These are phyloP conservation scores for Urochloa ruziziensis DNA, from an alignment of 176 grass and related monocot genomes.

Conservation along the genomic window DNA sequence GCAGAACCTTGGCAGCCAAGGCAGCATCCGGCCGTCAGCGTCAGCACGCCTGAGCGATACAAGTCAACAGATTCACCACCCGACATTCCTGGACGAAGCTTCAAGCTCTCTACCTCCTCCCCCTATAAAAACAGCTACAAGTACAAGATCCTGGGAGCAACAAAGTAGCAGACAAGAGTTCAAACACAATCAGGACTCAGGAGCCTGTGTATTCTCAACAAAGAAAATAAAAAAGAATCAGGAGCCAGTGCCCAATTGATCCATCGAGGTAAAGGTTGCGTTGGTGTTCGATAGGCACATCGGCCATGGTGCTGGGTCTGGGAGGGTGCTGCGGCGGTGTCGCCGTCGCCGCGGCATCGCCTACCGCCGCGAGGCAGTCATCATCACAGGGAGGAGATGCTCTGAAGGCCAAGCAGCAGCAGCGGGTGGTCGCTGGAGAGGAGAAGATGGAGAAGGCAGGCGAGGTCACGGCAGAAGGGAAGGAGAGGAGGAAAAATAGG, in stretches of 20 bases:
- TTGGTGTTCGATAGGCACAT: not conserved
- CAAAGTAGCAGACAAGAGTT: not conserved
- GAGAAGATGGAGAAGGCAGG: not conserved
- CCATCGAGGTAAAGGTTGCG: not conserved
- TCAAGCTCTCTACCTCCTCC: not conserved
- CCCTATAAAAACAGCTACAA: not conserved
- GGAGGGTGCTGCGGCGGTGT: not conserved
- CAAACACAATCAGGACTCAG: not conserved
- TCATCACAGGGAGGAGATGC: not conserved
- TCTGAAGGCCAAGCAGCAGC: not conserved
- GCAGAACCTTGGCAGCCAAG: not conserved
- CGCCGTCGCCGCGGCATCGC: not conserved
- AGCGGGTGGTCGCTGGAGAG: not conserved
- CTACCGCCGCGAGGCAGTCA: not conserved
- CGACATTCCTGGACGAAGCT: not conserved
- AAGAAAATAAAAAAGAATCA: too few species aligned
- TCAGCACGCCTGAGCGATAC: not conserved
- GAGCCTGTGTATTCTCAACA: too few species aligned
- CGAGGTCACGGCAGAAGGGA: not conserved
- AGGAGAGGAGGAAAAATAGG: not conserved
- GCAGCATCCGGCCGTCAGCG: not conserved
- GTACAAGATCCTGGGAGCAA: not conserved
- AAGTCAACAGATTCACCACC: not conserved
- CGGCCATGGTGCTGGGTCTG: not conserved
- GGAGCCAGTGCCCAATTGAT: not conserved